Evolutionary conservation across 768 basidiomycete genomes (phyloP).

Genomic region (Rhizopogon salebrosus): DNA sequence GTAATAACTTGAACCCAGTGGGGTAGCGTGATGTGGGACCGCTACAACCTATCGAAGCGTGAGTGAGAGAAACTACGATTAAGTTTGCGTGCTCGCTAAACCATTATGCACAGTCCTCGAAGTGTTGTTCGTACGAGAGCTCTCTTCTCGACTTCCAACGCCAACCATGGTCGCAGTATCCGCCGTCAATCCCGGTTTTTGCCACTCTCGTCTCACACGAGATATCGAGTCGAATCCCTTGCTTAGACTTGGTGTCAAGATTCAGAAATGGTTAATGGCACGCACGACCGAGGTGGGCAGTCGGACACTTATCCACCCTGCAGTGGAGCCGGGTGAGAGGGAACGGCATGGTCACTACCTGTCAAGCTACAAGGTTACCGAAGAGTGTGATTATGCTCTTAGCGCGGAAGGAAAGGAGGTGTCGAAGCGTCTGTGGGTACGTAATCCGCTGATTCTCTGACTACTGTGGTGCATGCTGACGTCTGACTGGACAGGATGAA

Average conservation of each 20-base stretch:
- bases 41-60: constrained; percentile 24
- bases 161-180: constrained; percentile 24
- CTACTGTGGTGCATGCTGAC: not conserved
- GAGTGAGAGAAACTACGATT: not conserved
- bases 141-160: constrained; percentile 26
- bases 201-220: constrained; percentile 26
- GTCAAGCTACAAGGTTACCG: constrained; percentile 15
- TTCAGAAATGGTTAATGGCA: constrained; percentile 19
- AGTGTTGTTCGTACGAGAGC: constrained; percentile 31
- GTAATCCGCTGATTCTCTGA: not conserved
- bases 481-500: constrained; percentile 16
- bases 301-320: constrained; percentile 30
- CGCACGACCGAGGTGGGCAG: constrained; percentile 30
- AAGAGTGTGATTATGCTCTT: constrained; percentile 27
- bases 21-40: constrained; percentile 19
- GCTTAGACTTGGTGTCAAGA: not conserved
- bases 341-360: constrained; percentile 29
- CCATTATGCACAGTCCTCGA: constrained; percentile 22
- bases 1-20: not conserved
- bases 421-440: constrained; percentile 30
- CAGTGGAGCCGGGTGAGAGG: constrained; percentile 19
- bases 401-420: constrained; percentile 24
- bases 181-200: constrained; percentile 31
- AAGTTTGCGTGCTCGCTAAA: constrained; percentile 1
- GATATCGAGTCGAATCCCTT: constrained; percentile 8